Base-by-base conservation (phyloP, 768 basidiomycete species). In the Steccherinum ochraceum region DNA sequence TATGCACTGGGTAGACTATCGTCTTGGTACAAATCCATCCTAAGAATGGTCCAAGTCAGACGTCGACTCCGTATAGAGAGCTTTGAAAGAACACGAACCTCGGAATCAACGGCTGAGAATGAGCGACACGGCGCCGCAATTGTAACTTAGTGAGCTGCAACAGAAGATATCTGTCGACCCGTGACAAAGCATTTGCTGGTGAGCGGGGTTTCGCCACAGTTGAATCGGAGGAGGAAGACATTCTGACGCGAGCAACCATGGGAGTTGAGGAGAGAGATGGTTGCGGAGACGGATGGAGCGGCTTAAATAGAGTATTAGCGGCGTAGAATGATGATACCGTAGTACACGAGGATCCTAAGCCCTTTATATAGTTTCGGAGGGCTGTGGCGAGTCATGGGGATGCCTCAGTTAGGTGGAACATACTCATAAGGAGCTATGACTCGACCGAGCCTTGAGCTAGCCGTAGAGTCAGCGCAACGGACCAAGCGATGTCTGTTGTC, bases 1-100 rank as follows among this genome's bases (percentile, higher is more conserved):
- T 60, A 63, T 40, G 72, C 59, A 44, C 61, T 58, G 3, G 66
- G 61, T 12, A 58, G 63, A 1, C 58, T 53, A 1, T 67, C 63
- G 40, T 71, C 67, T 54, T 74, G 70, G 48, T 61, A 73, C 21
- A 74, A 24, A 48, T 74, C 72, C 50, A 72, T 64, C 41, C 72
- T 74, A 50, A 24, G 21, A 46, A 43, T 35, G 16, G 7, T 35
- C 30, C 16, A 16, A 7, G 30, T 7, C 30, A 35, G 16, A 35
- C 16, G 30, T 35, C 30, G 16, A 35, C 16, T n/a, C n/a, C n/a
- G n/a, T n/a, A n/a, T n/a, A n/a, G n/a, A 35, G 30, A 35, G 16
- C 16, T 35, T 35, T 35, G n/a, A n/a, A n/a, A n/a, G 30, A 35
- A 35, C 30, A 35, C 30, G 30, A 7, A 35, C 30, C 30, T 35